These are phyloP conservation scores for Pythium folliculosum DNA, from an alignment of 352 stramenopile species.

Conservation along the genomic window DNA sequence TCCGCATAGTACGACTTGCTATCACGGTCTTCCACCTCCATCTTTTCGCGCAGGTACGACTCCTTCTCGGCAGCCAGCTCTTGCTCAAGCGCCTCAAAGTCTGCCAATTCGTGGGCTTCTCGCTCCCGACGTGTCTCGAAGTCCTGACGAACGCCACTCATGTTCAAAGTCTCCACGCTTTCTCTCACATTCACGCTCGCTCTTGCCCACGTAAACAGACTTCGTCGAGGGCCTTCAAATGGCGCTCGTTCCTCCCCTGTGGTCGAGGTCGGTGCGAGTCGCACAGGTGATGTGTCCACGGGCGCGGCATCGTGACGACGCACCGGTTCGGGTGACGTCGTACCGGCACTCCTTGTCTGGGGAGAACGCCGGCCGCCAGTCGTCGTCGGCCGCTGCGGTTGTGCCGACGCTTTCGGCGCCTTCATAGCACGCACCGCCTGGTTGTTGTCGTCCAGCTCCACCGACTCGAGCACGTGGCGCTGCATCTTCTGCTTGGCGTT, in stretches of 20 bases:
- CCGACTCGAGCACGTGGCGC: conserved; percentile 64
- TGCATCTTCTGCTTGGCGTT: conserved; percentile 53
- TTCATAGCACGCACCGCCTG: background rate
- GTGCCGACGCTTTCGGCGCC: background rate
- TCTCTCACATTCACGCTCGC: background rate
- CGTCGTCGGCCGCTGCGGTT: background rate
- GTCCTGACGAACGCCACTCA: conserved; percentile 53
- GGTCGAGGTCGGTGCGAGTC: background rate
- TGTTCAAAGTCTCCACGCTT: conserved; percentile 62
- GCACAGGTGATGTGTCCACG: conserved; percentile 20
- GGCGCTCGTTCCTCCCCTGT: background rate
- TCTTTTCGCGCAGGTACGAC: conserved; percentile 49
- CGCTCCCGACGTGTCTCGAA: conserved; percentile 56
- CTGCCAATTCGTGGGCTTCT: conserved; percentile 74
- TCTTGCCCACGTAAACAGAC: conserved; percentile 18
- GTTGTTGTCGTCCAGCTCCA: conserved; percentile 33
- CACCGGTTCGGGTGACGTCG: conserved; percentile 8
- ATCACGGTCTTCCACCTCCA: conserved; percentile 10
- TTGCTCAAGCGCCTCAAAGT: conserved; percentile 77
- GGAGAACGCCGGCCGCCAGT: background rate
- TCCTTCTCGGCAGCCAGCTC: conserved; percentile 66
- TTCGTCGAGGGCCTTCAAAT: conserved; percentile 3
- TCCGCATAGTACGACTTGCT: background rate
- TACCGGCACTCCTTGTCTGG: conserved; percentile 10
- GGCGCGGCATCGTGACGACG: background rate